Conservation (phyloP, 2,329 filamentous ascomycete genomes). For the Cladophialophora chaetospira region DNA sequence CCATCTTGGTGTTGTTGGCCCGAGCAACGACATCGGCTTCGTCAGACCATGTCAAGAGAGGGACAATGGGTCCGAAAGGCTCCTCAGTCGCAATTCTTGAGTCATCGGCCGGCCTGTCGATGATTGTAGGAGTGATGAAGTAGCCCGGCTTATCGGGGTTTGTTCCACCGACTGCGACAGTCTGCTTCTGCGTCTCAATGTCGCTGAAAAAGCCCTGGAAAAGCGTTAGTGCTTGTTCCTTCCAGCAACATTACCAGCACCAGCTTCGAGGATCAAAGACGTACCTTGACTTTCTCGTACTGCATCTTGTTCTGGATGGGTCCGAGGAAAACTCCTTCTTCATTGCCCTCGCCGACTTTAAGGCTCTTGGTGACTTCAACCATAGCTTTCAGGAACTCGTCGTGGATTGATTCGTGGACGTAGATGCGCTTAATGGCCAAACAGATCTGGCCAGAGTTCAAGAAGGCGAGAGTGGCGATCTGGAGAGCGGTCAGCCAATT, state of each 20-base stretch:
- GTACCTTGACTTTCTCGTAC: constrained; percentile 59
- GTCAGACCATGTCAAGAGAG: constrained; percentile 61
- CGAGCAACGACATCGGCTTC: constrained; percentile 62
- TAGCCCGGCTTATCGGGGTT: constrained; percentile 47
- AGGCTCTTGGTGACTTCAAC: constrained; percentile 43
- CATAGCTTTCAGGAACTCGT: constrained; percentile 51
- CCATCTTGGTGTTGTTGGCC: constrained; percentile 56
- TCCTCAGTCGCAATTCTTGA: constrained; percentile 61
- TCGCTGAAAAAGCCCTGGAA: constrained; percentile 54
- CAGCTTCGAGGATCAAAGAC: not conserved
- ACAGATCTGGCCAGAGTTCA: constrained; percentile 62
- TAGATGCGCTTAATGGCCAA: constrained; percentile 59
- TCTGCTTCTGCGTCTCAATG: constrained; percentile 57
- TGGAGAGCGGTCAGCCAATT: not conserved
- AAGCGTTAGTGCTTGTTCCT: not conserved
- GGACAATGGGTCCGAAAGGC: constrained; percentile 66
- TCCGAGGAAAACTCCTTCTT: constrained; percentile 56
- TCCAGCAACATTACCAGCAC: not conserved
- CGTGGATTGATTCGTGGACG: constrained; percentile 59
- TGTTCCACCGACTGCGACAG: constrained; percentile 56
- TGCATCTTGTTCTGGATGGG: constrained; percentile 69
- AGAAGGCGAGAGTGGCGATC: constrained; percentile 54
- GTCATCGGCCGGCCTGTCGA: constrained; percentile 59
- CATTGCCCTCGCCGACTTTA: constrained; percentile 38
- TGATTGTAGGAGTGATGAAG: constrained; percentile 61